phyloP scores from a whole-genome alignment of 2,329 filamentous ascomycete genomes.

The Colletotrichum eleusines region DNA sequence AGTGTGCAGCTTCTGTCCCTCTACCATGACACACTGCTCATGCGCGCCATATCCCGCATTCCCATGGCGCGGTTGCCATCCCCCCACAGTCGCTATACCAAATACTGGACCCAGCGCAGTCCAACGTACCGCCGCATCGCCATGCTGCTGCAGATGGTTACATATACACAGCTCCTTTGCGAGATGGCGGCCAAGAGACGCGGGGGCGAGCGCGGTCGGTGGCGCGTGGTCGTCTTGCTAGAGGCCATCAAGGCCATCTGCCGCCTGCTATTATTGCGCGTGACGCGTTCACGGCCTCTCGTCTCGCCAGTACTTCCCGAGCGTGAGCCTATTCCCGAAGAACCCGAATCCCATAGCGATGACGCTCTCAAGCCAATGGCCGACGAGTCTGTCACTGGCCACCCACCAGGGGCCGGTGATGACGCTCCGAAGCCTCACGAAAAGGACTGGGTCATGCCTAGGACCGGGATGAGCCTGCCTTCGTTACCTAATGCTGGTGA shows the following conservation, averaged over 20 bases:
- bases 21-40: constrained; percentile 91
- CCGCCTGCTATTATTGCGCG: constrained; percentile 80
- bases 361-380: constrained; percentile 57
- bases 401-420: constrained; percentile 64
- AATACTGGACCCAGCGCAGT: constrained; percentile 73
- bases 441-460: constrained; percentile 89
- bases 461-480: constrained; percentile 88
- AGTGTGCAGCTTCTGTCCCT: constrained; percentile 90
- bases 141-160: constrained; percentile 86
- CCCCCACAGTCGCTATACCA: constrained; percentile 74
- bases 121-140: constrained; percentile 84
- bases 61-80: constrained; percentile 65
- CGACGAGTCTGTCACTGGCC: constrained; percentile 70
- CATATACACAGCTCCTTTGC: constrained; percentile 96
- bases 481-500: constrained; percentile 84
- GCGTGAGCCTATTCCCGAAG: constrained; percentile 78
- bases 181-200: constrained; percentile 95
- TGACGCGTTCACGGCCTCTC: constrained; percentile 86
- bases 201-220: constrained; percentile 82
- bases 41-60: constrained; percentile 71
- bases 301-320: constrained; percentile 88
- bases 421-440: constrained; percentile 57
- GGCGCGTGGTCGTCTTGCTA: constrained; percentile 87
- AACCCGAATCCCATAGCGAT: constrained; percentile 60
- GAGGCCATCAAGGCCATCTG: constrained; percentile 91